Conservation (phyloP, 345 rosid species). For the Aquilaria malaccensis region DNA sequence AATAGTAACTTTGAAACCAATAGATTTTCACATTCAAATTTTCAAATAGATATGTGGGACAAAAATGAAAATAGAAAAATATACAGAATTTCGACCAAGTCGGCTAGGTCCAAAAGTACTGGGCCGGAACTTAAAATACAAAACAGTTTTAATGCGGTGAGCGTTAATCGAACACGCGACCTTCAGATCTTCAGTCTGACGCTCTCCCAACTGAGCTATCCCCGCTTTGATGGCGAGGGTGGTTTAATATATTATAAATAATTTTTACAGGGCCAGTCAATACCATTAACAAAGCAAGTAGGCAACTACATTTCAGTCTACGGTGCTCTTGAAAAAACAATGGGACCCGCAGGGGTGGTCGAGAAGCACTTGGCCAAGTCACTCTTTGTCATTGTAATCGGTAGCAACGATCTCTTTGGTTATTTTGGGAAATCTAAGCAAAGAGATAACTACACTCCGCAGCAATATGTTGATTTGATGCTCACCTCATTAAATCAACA, state of each 20-base stretch:
- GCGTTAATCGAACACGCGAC: slow-evolving; percentile 82
- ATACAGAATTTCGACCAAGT: no score
- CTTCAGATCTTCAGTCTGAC: slow-evolving; percentile 86
- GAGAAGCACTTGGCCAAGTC: slow-evolving; percentile 40
- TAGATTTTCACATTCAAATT: no score
- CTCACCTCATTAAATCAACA: slow-evolving; percentile 38
- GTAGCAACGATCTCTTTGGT: slow-evolving; percentile 62
- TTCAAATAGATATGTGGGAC: no score
- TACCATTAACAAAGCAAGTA: slow-evolving; percentile 51
- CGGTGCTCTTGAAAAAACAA: slow-evolving; percentile 13
- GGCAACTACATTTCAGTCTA: slow-evolving; percentile 28
- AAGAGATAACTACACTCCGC: slow-evolving; percentile 27
- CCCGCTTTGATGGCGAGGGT: not conserved
- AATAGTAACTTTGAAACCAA: no score
- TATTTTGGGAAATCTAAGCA: slow-evolving; percentile 35
- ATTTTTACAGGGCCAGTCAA: slow-evolving; percentile 25
- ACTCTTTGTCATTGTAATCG: slow-evolving; percentile 38
- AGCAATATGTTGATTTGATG: slow-evolving; percentile 36
- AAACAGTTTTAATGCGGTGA: slow-evolving; percentile 42
- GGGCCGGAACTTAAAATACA: no score
- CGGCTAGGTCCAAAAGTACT: no score
- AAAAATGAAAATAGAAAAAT: no score
- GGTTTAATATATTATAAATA: not conserved
- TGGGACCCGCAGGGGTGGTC: slow-evolving; percentile 26
- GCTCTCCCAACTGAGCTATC: slow-evolving; percentile 91